phyloP scores from a whole-genome alignment of 306 rosid species.

The Medicago ruthenica region DNA sequence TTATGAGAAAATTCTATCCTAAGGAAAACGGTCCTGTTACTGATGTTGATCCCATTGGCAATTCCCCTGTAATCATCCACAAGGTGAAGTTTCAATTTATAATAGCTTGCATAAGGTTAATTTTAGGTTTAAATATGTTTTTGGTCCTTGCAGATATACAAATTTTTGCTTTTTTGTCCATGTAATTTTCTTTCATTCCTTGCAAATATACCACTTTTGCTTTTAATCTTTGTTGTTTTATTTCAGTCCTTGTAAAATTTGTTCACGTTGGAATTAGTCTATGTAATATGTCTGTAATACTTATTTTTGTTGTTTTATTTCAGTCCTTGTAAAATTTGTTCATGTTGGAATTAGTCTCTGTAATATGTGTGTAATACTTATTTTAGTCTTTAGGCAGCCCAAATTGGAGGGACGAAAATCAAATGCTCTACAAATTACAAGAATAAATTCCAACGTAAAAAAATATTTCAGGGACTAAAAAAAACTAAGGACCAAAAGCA shows the following conservation, averaged over 20 bases:
- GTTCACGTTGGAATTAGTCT: background rate
- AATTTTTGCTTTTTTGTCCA: background rate
- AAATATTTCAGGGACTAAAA: background rate
- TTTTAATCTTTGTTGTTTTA: background rate
- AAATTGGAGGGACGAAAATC: background rate
- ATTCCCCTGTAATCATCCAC: constrained; percentile 89
- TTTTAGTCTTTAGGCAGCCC: no score
- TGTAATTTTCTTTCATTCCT: background rate
- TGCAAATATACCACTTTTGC: background rate
- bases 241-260: background rate
- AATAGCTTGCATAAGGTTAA: constrained; percentile 31
- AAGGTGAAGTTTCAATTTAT: constrained; percentile 62
- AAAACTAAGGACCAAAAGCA: background rate
- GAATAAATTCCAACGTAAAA: background rate
- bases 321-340: background rate
- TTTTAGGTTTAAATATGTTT: background rate
- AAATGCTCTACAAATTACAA: no score
- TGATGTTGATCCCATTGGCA: constrained; percentile 88
- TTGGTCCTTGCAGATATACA: background rate
- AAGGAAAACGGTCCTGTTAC: constrained; percentile 80
- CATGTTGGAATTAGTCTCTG: background rate
- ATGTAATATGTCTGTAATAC: background rate
- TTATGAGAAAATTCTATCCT: constrained; percentile 80
- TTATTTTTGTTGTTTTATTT: no score
- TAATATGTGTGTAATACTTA: background rate